Base-by-base conservation (phyloP, 805 yeast species). In the Tetrapisispora pingtungensis region DNA sequence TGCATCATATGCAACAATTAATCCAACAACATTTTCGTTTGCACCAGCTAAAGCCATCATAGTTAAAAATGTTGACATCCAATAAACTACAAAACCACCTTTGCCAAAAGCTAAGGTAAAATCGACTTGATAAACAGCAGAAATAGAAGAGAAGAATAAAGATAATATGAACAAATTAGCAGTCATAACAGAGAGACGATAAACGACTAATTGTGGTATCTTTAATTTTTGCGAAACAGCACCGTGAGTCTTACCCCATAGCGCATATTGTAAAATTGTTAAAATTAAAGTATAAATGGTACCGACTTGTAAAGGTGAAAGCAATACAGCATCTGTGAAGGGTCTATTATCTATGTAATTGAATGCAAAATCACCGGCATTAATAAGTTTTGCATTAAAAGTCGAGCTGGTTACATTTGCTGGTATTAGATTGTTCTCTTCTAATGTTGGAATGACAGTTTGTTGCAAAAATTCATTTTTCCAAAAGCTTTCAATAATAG, bases 31-130 rank as follows among this genome's bases (percentile, higher is more conserved):
- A 49, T 80, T 77, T 60, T 85, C 93, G 56, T 80, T 81, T 19
- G 81, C 80, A 40, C 83, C 77, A 47, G 93, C 94, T 26, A 83
- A 81, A 0, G 89, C 84, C 49, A 78, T 65, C 85, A 84, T 80
- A 5, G 85, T 74, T 40, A 84, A 52, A 58, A 67, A 85, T 4
- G 79, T 70, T 18, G 78, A 51, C 75, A 80, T 71, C 94, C 94
- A 85, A 51, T 74, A 75, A 1, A 84, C 80, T 35, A 84, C 72
- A 61, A 84, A 84, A 0, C 94, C 94, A 10, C 79, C 76, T 33
- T 64, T 69, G 1, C 86, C 88, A 67, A 77, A 83, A 0, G 85
- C 64, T 2, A 42, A 54, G 14, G 75, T 70, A 57, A 80, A 74
- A 53, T 77, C 75, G 28, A 81, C 72, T 54, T 82, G 86, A 67